These are phyloP conservation scores for Fomitopsis betulina DNA, from an alignment of 1,284 basidiomycete genomes.

Conservation along the genomic window DNA sequence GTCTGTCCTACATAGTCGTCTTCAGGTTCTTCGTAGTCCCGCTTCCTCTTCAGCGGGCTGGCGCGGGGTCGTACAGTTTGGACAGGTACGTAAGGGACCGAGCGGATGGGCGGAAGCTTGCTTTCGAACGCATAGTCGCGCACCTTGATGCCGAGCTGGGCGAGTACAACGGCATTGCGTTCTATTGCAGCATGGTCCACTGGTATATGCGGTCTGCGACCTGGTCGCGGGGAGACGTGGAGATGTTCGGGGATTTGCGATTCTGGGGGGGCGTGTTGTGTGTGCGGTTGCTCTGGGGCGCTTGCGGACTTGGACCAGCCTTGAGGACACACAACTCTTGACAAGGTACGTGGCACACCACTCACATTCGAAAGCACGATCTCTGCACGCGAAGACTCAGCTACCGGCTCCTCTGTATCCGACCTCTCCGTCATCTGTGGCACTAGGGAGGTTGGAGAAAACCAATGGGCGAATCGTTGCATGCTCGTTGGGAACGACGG, in stretches of 20 bases:
- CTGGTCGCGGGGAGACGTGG: no score
- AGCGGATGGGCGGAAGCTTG: constrained; percentile 51
- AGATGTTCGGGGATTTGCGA: no score
- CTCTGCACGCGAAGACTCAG: background rate
- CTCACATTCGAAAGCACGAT: background rate
- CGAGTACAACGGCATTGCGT: constrained; percentile 21
- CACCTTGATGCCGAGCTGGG: constrained; percentile 54
- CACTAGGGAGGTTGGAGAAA: background rate
- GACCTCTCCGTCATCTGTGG: background rate
- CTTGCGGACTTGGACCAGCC: background rate
- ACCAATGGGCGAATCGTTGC: background rate
- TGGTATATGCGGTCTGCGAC: no score
- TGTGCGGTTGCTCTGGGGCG: background rate
- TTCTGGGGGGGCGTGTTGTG: background rate
- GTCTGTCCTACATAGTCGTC: constrained; percentile 14
- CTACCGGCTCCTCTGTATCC: background rate
- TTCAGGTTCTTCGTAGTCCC: constrained; percentile 26
- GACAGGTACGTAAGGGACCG: constrained; percentile 38
- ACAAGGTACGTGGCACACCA: background rate
- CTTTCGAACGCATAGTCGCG: constrained; percentile 71
- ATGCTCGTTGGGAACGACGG: background rate
- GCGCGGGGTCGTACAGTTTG: constrained; percentile 39
- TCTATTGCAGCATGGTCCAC: background rate
- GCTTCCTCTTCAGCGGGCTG: constrained; percentile 34
- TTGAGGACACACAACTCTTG: constrained; percentile 1